Percentiles rank a stretch among this genome's conserved stretches.
phyloP scores from a whole-genome alignment of 2,329 filamentous ascomycete species.

The Alternaria arbusti region DNA sequence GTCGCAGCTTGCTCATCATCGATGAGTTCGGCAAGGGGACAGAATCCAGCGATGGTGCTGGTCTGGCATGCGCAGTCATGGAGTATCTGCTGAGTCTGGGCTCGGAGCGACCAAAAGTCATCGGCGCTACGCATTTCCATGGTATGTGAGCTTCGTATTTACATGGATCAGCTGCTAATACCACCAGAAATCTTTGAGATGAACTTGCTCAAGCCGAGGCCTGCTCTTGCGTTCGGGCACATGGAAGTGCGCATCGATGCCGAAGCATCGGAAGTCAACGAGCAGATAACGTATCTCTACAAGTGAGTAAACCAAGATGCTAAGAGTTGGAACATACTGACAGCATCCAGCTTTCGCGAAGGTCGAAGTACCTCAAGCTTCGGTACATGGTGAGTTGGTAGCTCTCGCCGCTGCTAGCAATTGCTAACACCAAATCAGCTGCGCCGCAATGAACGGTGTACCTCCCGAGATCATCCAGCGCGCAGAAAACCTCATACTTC shows the following conservation, averaged over 20 bases:
- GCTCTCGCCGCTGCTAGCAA: too few relatives aligned
- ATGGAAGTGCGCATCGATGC: slow-evolving; percentile 73
- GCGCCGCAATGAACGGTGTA: slow-evolving; percentile 86
- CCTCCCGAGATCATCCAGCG: slow-evolving; percentile 73
- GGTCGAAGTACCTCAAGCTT: slow-evolving; percentile 83
- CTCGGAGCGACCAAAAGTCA: slow-evolving; percentile 61
- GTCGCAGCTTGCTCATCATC: slow-evolving; percentile 80
- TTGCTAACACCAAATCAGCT: slow-evolving; percentile 57
- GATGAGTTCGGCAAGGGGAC: slow-evolving; percentile 88
- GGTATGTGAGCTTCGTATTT: slow-evolving; percentile 49
- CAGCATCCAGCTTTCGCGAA: slow-evolving; percentile 51
- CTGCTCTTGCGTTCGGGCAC: slow-evolving; percentile 66
- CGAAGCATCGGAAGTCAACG: slow-evolving; percentile 58
- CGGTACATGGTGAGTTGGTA: slow-evolving; percentile 65
- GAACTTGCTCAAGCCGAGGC: slow-evolving; percentile 60
- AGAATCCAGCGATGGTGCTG: slow-evolving; percentile 68
- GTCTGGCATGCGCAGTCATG: slow-evolving; percentile 67
- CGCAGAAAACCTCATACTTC: slow-evolving; percentile 73
- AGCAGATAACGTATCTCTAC: slow-evolving; percentile 78
- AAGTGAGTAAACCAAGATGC: slow-evolving; percentile 50
- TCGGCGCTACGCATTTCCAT: slow-evolving; percentile 70
- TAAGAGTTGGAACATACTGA: slow-evolving; percentile 15
- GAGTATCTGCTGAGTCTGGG: slow-evolving; percentile 61
- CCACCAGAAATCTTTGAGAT: slow-evolving; percentile 71
- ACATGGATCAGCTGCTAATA: slow-evolving; percentile 53